Conservation (phyloP, 2,329 filamentous ascomycete genomes). For the Juglanconis juglandina region DNA sequence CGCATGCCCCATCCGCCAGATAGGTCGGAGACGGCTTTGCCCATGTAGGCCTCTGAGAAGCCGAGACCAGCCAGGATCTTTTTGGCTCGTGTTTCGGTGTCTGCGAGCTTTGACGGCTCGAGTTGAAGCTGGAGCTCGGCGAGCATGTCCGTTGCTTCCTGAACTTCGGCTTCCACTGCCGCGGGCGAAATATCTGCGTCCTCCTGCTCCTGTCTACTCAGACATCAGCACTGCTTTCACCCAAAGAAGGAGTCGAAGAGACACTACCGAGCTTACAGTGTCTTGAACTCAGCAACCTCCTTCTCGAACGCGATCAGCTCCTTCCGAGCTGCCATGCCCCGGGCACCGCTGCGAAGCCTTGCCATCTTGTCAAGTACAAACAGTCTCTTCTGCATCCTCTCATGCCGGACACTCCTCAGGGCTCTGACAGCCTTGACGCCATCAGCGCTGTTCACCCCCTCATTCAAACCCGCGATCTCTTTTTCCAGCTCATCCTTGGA, state of each 20-base stretch:
- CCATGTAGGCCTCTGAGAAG: constrained; percentile 61
- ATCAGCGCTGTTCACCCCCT: constrained; percentile 57
- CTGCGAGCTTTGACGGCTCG: constrained; percentile 61
- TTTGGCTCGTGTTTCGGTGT: constrained; percentile 64
- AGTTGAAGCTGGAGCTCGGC: constrained; percentile 65
- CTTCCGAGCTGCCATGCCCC: constrained; percentile 74
- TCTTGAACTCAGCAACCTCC: constrained; percentile 55
- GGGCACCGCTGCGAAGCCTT: constrained; percentile 67
- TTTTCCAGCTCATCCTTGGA: constrained; percentile 54
- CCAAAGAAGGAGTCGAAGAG: too few relatives aligned
- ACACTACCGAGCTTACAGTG: constrained; percentile 37
- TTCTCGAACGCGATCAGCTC: constrained; percentile 67
- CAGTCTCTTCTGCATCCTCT: constrained; percentile 59
- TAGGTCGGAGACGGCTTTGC: constrained; percentile 58
- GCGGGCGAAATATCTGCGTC: constrained; percentile 55
- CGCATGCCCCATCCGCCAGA: constrained; percentile 79
- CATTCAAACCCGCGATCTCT: constrained; percentile 59
- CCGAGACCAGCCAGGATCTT: constrained; percentile 67
- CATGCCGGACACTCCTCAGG: constrained; percentile 59
- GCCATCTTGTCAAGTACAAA: constrained; percentile 73
- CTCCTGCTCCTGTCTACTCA: constrained; percentile 44
- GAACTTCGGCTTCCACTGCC: constrained; percentile 60
- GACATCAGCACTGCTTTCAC: background rate
- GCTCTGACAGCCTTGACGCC: constrained; percentile 56
- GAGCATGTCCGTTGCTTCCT: constrained; percentile 67